Evolutionary conservation across 345 rosid species (phyloP).

Genomic region (Raphanus sativus): DNA sequence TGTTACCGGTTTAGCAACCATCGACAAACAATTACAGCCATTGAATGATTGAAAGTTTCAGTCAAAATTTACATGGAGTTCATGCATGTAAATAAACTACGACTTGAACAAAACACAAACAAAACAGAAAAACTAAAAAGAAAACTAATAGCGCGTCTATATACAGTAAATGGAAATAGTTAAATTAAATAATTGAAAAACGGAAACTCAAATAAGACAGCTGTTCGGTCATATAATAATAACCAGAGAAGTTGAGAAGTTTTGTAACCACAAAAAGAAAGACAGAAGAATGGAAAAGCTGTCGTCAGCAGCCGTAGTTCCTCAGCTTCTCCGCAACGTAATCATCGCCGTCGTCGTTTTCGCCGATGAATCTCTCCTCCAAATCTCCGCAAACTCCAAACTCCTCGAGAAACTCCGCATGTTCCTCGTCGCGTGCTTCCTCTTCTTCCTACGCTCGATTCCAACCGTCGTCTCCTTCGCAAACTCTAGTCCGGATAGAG

Average conservation of each 20-base stretch:
- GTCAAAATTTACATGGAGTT: background rate
- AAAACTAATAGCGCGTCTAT: constrained; percentile 10
- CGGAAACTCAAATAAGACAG: background rate
- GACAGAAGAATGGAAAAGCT: constrained; percentile 44
- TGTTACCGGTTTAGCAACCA: no score
- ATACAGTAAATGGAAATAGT: constrained; percentile 6
- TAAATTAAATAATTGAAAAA: background rate
- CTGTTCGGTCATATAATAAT: constrained; percentile 1
- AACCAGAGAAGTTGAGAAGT: background rate
- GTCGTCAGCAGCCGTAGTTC: constrained; percentile 46
- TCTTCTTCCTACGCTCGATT: constrained; percentile 65
- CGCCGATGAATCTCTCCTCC: constrained; percentile 63
- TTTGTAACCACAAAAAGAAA: constrained; percentile 7
- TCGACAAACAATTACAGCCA: no score
- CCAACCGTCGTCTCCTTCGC: constrained; percentile 42
- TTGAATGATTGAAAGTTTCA: background rate
- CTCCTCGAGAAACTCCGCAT: constrained; percentile 55
- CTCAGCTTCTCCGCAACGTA: constrained; percentile 59
- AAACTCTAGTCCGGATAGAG: constrained; percentile 5
- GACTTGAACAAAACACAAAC: background rate
- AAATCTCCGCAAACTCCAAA: constrained; percentile 46
- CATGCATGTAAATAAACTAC: background rate
- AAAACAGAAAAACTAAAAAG: no score
- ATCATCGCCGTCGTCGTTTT: constrained; percentile 50
- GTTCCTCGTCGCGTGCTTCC: constrained; percentile 46